These are phyloP conservation scores for Cadophora sp. DNA, from an alignment of 2,329 filamentous ascomycete species.

Conservation along the genomic window DNA sequence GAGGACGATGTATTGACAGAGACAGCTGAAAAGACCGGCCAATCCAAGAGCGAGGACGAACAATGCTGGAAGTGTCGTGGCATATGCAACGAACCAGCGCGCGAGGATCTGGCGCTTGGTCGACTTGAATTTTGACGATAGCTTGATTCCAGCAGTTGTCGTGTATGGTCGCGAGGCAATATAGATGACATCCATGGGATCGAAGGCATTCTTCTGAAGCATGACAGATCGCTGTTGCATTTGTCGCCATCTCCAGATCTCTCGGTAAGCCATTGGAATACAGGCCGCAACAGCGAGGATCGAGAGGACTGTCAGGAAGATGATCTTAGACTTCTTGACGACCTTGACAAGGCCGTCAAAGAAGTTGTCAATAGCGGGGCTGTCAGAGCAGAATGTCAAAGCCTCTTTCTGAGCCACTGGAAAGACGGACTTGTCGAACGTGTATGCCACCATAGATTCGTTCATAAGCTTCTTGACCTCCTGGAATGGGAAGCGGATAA, in stretches of 20 bases:
- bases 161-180: slow-evolving; percentile 84
- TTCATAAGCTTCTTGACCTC: slow-evolving; percentile 78
- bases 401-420: slow-evolving; percentile 83
- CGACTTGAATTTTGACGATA: slow-evolving; percentile 69
- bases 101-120: slow-evolving; percentile 68
- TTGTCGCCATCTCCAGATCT: slow-evolving; percentile 77
- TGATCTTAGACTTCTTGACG: slow-evolving; percentile 71
- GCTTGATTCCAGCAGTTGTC: slow-evolving; percentile 72
- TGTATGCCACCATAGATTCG: slow-evolving; percentile 72
- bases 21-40: slow-evolving; percentile 69
- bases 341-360: slow-evolving; percentile 75
- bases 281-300: slow-evolving; percentile 76
- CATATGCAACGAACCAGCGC: slow-evolving; percentile 71
- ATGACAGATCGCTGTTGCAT: slow-evolving; percentile 74
- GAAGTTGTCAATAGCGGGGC: slow-evolving; percentile 82
- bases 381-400: slow-evolving; percentile 87
- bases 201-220: slow-evolving; percentile 69
- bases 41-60: slow-evolving; percentile 72
- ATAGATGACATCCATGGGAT: slow-evolving; percentile 88
- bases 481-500: slow-evolving; percentile 82
- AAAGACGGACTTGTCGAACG: slow-evolving; percentile 79
- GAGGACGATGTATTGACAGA: slow-evolving; percentile 72
- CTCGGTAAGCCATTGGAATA: slow-evolving; percentile 79
- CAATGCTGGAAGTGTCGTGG: slow-evolving; percentile 70
- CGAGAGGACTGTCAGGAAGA: slow-evolving; percentile 78